Evolutionary conservation across 768 basidiomycete genomes (phyloP), one percentile per base, ranked within the genome.

Genomic region (Porphyrellus cyaneotinctus): DNA sequence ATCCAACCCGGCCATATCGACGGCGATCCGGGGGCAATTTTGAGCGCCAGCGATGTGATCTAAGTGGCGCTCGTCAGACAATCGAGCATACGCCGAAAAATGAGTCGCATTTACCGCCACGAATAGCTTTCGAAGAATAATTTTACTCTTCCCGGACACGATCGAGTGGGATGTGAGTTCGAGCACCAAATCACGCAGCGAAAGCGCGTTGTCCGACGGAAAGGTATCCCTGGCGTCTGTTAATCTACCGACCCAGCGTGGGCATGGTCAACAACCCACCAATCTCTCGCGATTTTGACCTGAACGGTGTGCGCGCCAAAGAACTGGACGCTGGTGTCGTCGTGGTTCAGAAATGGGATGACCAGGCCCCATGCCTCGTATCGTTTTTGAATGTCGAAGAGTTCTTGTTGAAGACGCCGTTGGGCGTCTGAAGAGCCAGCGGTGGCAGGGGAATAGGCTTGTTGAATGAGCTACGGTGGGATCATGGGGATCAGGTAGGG

Each of bases 251-350:
- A 6, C 26, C 5, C 7, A 26, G 35, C 11, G 36, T 33, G 28
- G 9, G 47, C 20, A 33, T 13, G 49, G 22, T 33, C 5, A 43
- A 9, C 30, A 5, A 68, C 80, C 57, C 66, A 94, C 93, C 93
- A 95, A 67, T 95, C 94, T 57, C 94, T 75, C 14, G 88, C 84
- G 57, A 95, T 91, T 79, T 97, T 97, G 56, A 95, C 89, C 64
- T 95, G 91, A 3, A 87, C 82, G 0, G 91, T 97, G 61, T 97
- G 94, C 6, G 94, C 93, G 3, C 93, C 92, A 63, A 92, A 95
- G 77, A 95, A 97, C 66, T 94, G 88, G 11, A 95, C 90, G 62
- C 91, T 91, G 47, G 78, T 77, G 68, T 95, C 87, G 26, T 75
- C 71, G 62, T 87, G 76, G 14, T 83, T 76, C 23, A 93, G 71